phyloP scores from a whole-genome alignment of 148 eudicot genomes.

The Mesembryanthemum crystallinum region DNA sequence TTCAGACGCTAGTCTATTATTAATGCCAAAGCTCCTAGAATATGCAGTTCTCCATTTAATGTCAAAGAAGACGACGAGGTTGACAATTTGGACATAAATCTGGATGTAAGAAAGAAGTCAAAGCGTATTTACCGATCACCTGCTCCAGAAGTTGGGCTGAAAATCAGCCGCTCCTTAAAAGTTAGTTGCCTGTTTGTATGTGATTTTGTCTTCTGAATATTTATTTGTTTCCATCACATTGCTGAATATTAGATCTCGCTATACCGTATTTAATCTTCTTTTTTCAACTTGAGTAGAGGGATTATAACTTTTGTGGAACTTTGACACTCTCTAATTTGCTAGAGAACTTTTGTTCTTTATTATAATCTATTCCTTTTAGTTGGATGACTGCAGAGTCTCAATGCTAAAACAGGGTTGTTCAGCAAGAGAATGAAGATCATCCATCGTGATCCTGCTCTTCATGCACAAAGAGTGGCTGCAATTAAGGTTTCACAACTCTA shows the following conservation, averaged over 20 bases:
- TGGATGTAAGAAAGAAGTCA: slow-evolving; percentile 54
- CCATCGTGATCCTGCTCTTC: slow-evolving; percentile 79
- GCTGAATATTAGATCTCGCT: not conserved
- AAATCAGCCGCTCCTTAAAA: slow-evolving; percentile 93
- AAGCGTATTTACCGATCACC: slow-evolving; percentile 78
- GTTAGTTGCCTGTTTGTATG: slow-evolving; percentile 47
- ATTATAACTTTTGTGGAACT: not conserved
- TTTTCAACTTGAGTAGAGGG: not conserved
- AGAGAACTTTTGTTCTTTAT: slow-evolving; percentile 16
- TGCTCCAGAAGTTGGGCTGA: slow-evolving; percentile 77
- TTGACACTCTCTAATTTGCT: slow-evolving; percentile 1
- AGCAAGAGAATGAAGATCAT: slow-evolving; percentile 94
- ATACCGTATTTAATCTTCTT: not conserved
- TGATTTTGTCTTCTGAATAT: not conserved
- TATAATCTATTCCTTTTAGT: slow-evolving; percentile 69
- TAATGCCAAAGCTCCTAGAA: slow-evolving; percentile 9
- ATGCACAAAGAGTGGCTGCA: slow-evolving; percentile 89
- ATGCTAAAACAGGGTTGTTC: slow-evolving; percentile 88
- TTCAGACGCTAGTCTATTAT: slow-evolving; percentile 5
- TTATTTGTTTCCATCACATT: not conserved
- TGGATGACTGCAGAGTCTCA: slow-evolving; percentile 97
- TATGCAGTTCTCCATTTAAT: slow-evolving; percentile 79
- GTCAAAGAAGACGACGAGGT: slow-evolving; percentile 96
- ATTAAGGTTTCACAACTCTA: slow-evolving; percentile 55
- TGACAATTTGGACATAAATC: slow-evolving; percentile 73